These are phyloP conservation scores for Oropetium thomaeum DNA, from an alignment of 176 grass and related monocot species.

Conservation along the genomic window DNA sequence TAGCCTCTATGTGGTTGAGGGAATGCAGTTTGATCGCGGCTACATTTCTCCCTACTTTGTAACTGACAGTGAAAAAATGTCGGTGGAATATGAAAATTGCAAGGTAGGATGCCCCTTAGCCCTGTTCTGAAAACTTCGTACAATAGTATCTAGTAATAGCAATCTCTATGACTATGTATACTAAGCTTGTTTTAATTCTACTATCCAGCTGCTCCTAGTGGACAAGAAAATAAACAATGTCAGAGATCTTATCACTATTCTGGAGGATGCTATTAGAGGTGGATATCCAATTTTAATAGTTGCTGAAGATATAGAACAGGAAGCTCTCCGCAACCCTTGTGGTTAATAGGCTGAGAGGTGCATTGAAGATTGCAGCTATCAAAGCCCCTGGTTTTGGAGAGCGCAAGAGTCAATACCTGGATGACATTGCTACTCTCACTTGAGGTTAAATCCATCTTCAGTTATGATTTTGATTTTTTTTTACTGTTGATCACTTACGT, in stretches of 20 bases:
- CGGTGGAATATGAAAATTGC: slow-evolving; percentile 68
- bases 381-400: slow-evolving; percentile 82
- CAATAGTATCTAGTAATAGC: neutral
- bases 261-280: slow-evolving; percentile 53
- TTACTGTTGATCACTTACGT: neutral
- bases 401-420: slow-evolving; percentile 63
- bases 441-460: slow-evolving; percentile 39
- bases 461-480: neutral
- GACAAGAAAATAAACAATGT: slow-evolving; percentile 75
- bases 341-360: slow-evolving; percentile 73
- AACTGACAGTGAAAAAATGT: slow-evolving; percentile 77
- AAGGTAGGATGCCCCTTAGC: slow-evolving; percentile 39
- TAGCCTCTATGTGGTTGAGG: slow-evolving; percentile 61
- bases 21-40: slow-evolving; percentile 70
- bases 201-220: slow-evolving; percentile 55
- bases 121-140: neutral
- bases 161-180: neutral
- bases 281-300: slow-evolving; percentile 62
- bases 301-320: slow-evolving; percentile 75
- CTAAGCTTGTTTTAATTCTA: slow-evolving; percentile 2
- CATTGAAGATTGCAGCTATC: slow-evolving; percentile 58
- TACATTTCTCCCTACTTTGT: slow-evolving; percentile 84
- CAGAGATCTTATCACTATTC: slow-evolving; percentile 58
- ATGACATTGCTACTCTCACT: slow-evolving; percentile 73
- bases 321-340: slow-evolving; percentile 76